A percentile compares a stretch with the other conserved stretches of the same genome.
phyloP scores from a whole-genome alignment of 352 stramenopile species.

The Phytophthora kernoviae region DNA sequence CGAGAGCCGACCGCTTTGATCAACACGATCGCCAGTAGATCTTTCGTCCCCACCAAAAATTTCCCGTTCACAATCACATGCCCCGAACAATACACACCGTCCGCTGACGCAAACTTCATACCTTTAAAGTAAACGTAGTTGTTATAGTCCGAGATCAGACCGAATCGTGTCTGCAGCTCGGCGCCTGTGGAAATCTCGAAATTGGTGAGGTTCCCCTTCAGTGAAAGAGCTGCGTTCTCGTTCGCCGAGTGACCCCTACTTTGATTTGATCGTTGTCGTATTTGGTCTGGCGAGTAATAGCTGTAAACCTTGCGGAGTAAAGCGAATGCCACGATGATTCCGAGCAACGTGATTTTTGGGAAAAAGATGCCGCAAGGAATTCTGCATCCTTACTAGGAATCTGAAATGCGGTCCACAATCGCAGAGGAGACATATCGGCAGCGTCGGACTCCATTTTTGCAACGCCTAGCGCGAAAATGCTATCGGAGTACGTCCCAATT shows the following conservation, averaged over 20 bases:
- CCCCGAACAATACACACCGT: slow-evolving; percentile 29
- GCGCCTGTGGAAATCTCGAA: slow-evolving; percentile 23
- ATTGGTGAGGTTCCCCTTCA: slow-evolving; percentile 9
- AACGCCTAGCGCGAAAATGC: not conserved
- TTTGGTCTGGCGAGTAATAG: slow-evolving; percentile 7
- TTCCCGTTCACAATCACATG: slow-evolving; percentile 35
- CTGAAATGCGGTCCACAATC: slow-evolving; percentile 6
- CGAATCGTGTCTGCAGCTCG: slow-evolving; percentile 16
- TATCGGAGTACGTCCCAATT: not conserved
- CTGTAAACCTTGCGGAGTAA: slow-evolving; percentile 5
- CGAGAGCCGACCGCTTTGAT: slow-evolving; percentile 28
- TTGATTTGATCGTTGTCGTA: not conserved
- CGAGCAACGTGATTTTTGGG: slow-evolving; percentile 6
- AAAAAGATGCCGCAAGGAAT: slow-evolving; percentile 4
- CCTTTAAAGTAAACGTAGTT: slow-evolving; percentile 33
- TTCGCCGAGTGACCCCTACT: not conserved
- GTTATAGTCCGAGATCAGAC: slow-evolving; percentile 29
- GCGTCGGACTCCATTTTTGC: not conserved
- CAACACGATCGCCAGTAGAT: slow-evolving; percentile 22
- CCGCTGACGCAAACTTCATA: slow-evolving; percentile 30
- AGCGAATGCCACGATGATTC: not conserved
- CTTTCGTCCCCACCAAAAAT: slow-evolving; percentile 27
- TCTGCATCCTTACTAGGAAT: not conserved
- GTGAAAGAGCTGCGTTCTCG: not conserved
- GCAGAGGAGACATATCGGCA: slow-evolving; percentile 8